phyloP scores from a whole-genome alignment of 371 early-diverging fungal species.

The Mortierella sp. region DNA sequence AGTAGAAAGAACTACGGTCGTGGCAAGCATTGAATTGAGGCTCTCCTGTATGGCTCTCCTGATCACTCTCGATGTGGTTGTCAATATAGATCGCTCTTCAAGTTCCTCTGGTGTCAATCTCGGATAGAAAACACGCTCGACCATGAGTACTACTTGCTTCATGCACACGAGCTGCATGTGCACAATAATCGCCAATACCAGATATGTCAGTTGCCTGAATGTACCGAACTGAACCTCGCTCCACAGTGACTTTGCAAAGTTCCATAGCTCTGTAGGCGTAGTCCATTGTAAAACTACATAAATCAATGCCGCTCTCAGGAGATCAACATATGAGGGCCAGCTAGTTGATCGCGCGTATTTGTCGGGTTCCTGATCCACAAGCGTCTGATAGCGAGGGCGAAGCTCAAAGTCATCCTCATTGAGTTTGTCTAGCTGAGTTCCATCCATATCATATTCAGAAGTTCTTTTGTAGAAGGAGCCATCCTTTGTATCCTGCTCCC shows the following conservation, averaged over 20 bases:
- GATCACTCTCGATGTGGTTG: constrained; percentile 15
- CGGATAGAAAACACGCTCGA: constrained; percentile 32
- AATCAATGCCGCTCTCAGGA: constrained; percentile 27
- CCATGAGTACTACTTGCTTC: constrained; percentile 20
- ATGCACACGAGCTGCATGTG: constrained; percentile 41
- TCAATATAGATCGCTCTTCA: constrained; percentile 35
- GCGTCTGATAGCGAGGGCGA: constrained; percentile 35
- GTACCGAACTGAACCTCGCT: constrained; percentile 32
- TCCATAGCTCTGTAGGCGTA: constrained; percentile 25
- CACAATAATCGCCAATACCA: constrained; percentile 19
- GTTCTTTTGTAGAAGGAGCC: background rate
- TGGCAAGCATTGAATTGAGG: constrained; percentile 39
- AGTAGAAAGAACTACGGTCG: constrained; percentile 27
- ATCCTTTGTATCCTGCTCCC: background rate
- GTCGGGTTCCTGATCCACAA: constrained; percentile 40
- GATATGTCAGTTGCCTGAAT: constrained; percentile 13
- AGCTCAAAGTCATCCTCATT: constrained; percentile 40
- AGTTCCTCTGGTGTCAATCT: constrained; percentile 19
- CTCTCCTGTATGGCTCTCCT: constrained; percentile 31
- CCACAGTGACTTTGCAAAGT: constrained; percentile 16
- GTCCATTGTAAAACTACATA: constrained; percentile 27
- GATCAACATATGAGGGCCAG: constrained; percentile 43
- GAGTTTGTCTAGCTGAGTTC: constrained; percentile 5
- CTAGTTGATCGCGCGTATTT: constrained; percentile 24
- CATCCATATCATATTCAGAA: background rate